Conservation (phyloP, 345 rosid species). For the Aurinia saxatilis region DNA sequence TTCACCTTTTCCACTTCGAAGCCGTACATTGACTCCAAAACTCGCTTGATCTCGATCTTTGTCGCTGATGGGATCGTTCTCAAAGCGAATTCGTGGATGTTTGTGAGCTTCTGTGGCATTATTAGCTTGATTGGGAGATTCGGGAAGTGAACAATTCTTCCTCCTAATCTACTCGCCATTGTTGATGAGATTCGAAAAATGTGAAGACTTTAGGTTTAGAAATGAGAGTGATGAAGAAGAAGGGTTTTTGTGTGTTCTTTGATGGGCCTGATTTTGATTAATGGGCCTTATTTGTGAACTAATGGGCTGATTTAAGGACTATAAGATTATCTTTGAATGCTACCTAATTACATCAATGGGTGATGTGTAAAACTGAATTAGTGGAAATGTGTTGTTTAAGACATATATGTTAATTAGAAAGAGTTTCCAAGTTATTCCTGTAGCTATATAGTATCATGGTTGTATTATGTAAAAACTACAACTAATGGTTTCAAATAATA, state of each 20-base stretch:
- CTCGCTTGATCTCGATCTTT: constrained; percentile 95
- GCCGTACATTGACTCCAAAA: constrained; percentile 82
- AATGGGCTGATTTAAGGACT: neutral
- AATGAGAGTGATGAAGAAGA: neutral
- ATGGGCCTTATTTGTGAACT: constrained; percentile 7
- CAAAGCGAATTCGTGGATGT: constrained; percentile 68
- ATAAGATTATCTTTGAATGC: too few relatives aligned
- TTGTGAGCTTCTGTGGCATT: constrained; percentile 51
- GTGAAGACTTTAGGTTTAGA: neutral
- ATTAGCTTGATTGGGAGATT: constrained; percentile 80
- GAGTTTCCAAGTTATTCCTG: too few relatives aligned
- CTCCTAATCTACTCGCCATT: constrained; percentile 75
- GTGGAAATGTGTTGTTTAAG: too few relatives aligned
- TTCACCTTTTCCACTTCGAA: constrained; percentile 80
- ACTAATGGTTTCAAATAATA: too few relatives aligned
- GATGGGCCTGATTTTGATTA: neutral
- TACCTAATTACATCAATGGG: too few relatives aligned
- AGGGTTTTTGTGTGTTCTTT: neutral
- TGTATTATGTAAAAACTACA: too few relatives aligned
- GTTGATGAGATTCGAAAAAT: neutral
- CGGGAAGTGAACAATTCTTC: constrained; percentile 72
- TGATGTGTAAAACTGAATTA: too few relatives aligned
- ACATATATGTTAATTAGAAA: too few relatives aligned
- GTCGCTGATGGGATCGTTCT: constrained; percentile 83
- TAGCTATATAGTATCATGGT: too few relatives aligned